phyloP scores from a whole-genome alignment of 2,329 filamentous ascomycete species.

The Aureobasidium namibiae region DNA sequence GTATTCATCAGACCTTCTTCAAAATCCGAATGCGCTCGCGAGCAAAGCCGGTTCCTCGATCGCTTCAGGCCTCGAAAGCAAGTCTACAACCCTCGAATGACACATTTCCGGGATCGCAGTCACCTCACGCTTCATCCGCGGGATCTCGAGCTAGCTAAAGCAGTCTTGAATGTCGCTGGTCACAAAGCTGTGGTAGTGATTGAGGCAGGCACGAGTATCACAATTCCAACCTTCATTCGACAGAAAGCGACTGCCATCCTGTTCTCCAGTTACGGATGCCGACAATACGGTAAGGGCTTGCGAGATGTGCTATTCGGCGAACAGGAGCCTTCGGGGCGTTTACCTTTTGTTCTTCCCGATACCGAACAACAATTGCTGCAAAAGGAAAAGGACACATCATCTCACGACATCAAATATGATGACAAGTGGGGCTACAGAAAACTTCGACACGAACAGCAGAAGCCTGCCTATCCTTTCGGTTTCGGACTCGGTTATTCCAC shows the following conservation, averaged over 20 bases:
- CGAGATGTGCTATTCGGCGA: slow-evolving; percentile 15
- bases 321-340: slow-evolving; percentile 14
- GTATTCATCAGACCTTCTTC: slow-evolving; percentile 2
- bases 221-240: background rate
- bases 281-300: slow-evolving; percentile 16
- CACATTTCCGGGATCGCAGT: background rate
- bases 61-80: background rate
- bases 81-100: background rate
- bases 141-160: background rate
- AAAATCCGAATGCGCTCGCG: background rate
- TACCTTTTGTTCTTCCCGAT: slow-evolving; percentile 17
- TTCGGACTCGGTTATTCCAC: slow-evolving; percentile 10
- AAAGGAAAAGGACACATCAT: slow-evolving; percentile 18
- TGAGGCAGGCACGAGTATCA: background rate
- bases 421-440: slow-evolving; percentile 19
- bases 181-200: background rate
- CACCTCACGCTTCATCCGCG: background rate
- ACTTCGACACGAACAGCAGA: slow-evolving; percentile 20
- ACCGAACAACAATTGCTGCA: slow-evolving; percentile 20
- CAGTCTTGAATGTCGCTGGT: background rate
- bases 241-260: slow-evolving; percentile 2
- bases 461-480: slow-evolving; percentile 14
- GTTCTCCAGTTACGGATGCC: slow-evolving; percentile 17
- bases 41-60: background rate
- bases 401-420: slow-evolving; percentile 18